These are phyloP conservation scores for Lyophyllum semitale DNA, from an alignment of 768 basidiomycete species.

Conservation along the genomic window DNA sequence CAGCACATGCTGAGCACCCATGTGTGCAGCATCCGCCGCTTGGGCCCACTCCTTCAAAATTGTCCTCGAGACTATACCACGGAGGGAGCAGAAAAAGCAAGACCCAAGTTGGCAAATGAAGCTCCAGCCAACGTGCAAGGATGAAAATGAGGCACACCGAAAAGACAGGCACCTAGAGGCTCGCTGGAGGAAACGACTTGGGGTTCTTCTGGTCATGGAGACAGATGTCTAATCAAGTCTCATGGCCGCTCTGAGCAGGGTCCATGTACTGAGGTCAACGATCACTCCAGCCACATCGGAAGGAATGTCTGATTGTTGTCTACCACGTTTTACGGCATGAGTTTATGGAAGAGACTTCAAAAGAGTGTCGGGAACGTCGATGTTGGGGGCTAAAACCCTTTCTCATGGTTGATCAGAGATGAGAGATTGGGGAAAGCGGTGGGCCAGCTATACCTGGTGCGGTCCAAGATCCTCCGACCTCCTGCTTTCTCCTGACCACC, in stretches of 20 bases:
- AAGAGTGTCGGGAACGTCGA: not conserved
- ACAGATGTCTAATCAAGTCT: not conserved
- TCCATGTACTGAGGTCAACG: constrained; percentile 1
- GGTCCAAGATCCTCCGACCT: not conserved
- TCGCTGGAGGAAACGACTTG: constrained; percentile 5
- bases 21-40: not conserved
- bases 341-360: too few species aligned
- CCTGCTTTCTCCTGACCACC: constrained; percentile 2
- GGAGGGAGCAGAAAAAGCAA: not conserved
- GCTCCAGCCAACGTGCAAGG: not conserved
- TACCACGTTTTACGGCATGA: not conserved
- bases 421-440: not conserved
- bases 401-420: not conserved
- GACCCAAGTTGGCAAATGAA: not conserved
- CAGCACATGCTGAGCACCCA: not conserved
- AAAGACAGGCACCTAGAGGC: constrained; percentile 3
- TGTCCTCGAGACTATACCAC: not conserved
- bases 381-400: not conserved
- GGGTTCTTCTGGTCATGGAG: constrained; percentile 8
- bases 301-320: not conserved
- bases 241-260: too few species aligned
- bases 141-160: constrained; percentile 1
- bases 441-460: not conserved
- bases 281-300: not conserved
- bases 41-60: not conserved